Percentiles rank a stretch among this genome's conserved stretches.
Evolutionary conservation across 352 stramenopile species (phyloP).

Genomic region (Phytophthora citrophthora): DNA sequence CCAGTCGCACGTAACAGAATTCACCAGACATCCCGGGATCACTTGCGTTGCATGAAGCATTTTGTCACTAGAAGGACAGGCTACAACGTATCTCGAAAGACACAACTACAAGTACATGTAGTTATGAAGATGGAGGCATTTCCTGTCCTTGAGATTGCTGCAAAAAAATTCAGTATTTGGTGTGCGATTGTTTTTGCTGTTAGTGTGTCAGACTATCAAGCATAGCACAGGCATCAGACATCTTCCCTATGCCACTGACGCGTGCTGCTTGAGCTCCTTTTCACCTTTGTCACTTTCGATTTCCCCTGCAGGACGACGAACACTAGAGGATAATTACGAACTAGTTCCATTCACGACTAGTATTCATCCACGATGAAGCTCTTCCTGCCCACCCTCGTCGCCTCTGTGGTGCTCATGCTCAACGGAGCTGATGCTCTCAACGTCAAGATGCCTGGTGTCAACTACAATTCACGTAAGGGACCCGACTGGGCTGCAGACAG

Average conservation of each 20-base stretch:
- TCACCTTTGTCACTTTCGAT: background rate
- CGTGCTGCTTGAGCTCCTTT: background rate
- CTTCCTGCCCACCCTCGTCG: slow-evolving; percentile 31
- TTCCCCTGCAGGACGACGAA: background rate
- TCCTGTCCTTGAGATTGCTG: background rate
- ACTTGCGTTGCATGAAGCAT: too few relatives aligned
- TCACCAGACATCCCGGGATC: too few relatives aligned
- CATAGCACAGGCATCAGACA: background rate
- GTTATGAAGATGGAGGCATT: background rate
- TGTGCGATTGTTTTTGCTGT: background rate
- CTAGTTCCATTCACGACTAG: background rate
- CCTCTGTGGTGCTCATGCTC: slow-evolving; percentile 21
- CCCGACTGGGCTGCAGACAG: slow-evolving; percentile 50
- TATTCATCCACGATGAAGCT: slow-evolving; percentile 36
- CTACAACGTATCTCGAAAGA: background rate
- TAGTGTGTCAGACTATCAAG: background rate
- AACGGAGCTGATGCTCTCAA: slow-evolving; percentile 40
- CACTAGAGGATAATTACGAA: background rate
- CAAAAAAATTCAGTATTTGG: background rate
- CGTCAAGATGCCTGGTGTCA: slow-evolving; percentile 70
- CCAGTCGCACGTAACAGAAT: too few relatives aligned
- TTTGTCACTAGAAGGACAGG: too few relatives aligned
- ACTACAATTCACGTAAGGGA: slow-evolving; percentile 79
- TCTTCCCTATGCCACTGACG: background rate
- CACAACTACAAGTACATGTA: background rate